Evolutionary conservation across 345 rosid species (phyloP).

Genomic region (Eucalyptus fibrosa): DNA sequence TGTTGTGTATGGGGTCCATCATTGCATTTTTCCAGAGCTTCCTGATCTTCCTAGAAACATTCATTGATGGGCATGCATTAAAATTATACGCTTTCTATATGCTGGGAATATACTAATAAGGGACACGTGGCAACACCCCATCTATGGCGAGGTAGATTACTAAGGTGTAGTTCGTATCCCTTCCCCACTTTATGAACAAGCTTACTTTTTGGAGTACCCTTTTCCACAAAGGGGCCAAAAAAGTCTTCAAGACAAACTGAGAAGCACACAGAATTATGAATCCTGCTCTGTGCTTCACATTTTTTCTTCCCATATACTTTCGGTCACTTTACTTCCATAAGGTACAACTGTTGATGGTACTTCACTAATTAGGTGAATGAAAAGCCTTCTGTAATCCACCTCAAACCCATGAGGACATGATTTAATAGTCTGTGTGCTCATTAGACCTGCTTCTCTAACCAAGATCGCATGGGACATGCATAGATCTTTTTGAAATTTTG

Average conservation of each 20-base stretch:
- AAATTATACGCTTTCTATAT: not conserved
- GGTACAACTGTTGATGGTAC: not conserved
- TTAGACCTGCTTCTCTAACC: not conserved
- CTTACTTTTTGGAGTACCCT: not conserved
- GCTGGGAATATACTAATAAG: not conserved
- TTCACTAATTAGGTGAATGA: not conserved
- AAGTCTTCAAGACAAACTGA: not conserved
- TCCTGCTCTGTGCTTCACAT: not conserved
- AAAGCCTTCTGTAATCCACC: not conserved
- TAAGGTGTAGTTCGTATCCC: not conserved
- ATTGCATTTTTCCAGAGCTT: not conserved
- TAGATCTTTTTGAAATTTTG: not conserved
- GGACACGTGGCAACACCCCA: conserved; percentile 31
- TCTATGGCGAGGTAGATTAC: not conserved
- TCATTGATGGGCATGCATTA: not conserved
- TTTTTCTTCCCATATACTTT: not conserved
- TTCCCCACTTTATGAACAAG: not conserved
- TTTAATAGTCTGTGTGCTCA: not conserved
- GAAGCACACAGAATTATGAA: not conserved
- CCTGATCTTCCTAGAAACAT: not conserved
- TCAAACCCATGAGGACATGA: not conserved
- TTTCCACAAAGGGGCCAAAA: not conserved
- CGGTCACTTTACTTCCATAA: not conserved
- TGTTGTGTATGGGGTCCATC: conserved; percentile 14
- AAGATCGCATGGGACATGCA: not conserved